Evolutionary conservation across 2,329 filamentous ascomycete species (phyloP).

Genomic region (Cercospora canescens): DNA sequence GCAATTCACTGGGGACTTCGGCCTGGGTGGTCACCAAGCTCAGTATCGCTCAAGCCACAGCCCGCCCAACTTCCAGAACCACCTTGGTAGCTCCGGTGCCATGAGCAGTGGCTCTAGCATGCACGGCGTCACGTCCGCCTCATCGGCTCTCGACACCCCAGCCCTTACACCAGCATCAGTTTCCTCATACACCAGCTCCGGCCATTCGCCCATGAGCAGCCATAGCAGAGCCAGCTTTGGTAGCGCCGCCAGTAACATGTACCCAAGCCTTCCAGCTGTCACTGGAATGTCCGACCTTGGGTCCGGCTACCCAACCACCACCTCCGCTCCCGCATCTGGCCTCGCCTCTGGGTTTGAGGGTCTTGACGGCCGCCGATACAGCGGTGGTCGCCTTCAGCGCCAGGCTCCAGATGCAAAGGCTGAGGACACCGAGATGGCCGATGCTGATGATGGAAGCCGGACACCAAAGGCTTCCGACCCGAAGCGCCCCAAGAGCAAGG

Average conservation of each 20-base stretch:
- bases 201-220: slow-evolving; percentile 74
- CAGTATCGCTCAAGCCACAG: slow-evolving; percentile 59
- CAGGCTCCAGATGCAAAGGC: slow-evolving; percentile 47
- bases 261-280: slow-evolving; percentile 73
- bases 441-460: slow-evolving; percentile 40
- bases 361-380: slow-evolving; percentile 62
- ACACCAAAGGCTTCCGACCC: slow-evolving; percentile 36
- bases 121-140: slow-evolving; percentile 41
- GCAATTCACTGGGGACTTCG: slow-evolving; percentile 40
- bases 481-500: slow-evolving; percentile 33
- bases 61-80: slow-evolving; percentile 45
- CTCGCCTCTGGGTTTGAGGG: slow-evolving; percentile 65
- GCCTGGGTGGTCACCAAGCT: slow-evolving; percentile 50
- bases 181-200: slow-evolving; percentile 71
- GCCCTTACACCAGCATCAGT: slow-evolving; percentile 74
- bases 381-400: slow-evolving; percentile 60
- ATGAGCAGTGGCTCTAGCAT: slow-evolving; percentile 42
- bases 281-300: slow-evolving; percentile 62
- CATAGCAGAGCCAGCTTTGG: slow-evolving; percentile 59
- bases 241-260: slow-evolving; percentile 59
- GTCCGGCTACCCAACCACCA: slow-evolving; percentile 61
- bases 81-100: slow-evolving; percentile 30
- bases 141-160: slow-evolving; percentile 62
- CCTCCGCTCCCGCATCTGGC: slow-evolving; percentile 67
- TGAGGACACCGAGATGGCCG: slow-evolving; percentile 42